These are phyloP conservation scores for Thymus quinquecostatus DNA, from an alignment of 257 asterid species.

Conservation along the genomic window DNA sequence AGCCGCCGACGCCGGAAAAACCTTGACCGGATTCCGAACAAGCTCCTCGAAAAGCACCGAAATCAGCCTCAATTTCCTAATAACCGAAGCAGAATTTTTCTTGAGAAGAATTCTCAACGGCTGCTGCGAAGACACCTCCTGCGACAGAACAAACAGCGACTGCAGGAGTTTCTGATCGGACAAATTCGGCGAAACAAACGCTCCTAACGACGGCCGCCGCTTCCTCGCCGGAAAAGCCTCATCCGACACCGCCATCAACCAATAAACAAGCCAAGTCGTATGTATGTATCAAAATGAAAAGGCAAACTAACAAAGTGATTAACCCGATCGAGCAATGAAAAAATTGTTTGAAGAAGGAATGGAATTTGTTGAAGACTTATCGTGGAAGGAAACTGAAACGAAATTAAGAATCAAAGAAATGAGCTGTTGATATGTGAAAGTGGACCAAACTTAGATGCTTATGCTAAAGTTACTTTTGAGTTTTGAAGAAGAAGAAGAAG, in stretches of 20 bases:
- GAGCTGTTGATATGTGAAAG: conserved; percentile 65
- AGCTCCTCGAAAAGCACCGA: conserved; percentile 71
- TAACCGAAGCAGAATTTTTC: conserved; percentile 53
- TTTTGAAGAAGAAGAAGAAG: too few species aligned
- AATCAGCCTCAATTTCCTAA: conserved; percentile 63
- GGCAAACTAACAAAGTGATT: background rate
- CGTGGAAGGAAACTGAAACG: conserved; percentile 41
- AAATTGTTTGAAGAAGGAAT: conserved; percentile 19
- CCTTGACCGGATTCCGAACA: conserved; percentile 43
- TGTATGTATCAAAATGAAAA: background rate
- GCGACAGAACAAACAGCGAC: conserved; percentile 59
- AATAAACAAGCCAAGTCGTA: background rate
- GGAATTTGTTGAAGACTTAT: conserved; percentile 35
- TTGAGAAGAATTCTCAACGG: conserved; percentile 53
- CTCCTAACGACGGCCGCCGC: conserved; percentile 68
- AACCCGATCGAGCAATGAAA: background rate
- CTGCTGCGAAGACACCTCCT: conserved; percentile 55
- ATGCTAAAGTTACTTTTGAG: conserved; percentile 38
- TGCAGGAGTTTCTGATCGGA: conserved; percentile 64
- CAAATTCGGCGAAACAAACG: conserved; percentile 56
- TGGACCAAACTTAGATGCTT: conserved; percentile 52
- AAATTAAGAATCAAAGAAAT: conserved; percentile 42
- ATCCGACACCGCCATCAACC: conserved; percentile 61
- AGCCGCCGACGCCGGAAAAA: conserved; percentile 66
- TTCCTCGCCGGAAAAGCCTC: conserved; percentile 68